A percentile compares a stretch with the other conserved stretches of the same genome.
These are phyloP conservation scores for Pythium sp. DNA, from an alignment of 352 stramenopile species.

Conservation along the genomic window DNA sequence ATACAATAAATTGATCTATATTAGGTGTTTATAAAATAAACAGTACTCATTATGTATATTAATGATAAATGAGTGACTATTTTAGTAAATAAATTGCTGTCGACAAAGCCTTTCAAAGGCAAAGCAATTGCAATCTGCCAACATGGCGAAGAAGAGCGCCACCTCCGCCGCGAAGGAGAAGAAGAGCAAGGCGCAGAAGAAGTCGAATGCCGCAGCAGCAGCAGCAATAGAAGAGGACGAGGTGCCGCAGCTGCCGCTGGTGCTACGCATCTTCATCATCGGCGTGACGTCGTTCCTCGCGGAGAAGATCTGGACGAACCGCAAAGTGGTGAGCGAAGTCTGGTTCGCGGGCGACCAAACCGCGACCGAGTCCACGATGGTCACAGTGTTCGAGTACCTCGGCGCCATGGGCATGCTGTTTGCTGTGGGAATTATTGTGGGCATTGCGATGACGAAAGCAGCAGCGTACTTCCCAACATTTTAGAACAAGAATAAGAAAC, in stretches of 20 bases:
- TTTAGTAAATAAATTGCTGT: neutral
- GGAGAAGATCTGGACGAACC: slow-evolving; percentile 82
- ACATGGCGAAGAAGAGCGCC: slow-evolving; percentile 15
- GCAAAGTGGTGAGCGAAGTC: slow-evolving; percentile 47
- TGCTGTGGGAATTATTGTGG: slow-evolving; percentile 60
- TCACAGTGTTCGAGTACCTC: slow-evolving; percentile 76
- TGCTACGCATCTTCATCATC: slow-evolving; percentile 59
- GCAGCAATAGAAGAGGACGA: slow-evolving; percentile 17
- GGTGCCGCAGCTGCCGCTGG: slow-evolving; percentile 38
- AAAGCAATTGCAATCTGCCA: neutral
- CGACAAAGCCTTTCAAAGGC: neutral
- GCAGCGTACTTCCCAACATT: slow-evolving; percentile 21
- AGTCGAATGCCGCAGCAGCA: slow-evolving; percentile 1
- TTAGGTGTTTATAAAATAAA: neutral
- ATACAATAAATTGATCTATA: neutral
- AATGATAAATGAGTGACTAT: too few relatives aligned
- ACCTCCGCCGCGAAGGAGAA: slow-evolving; percentile 1
- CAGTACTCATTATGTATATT: too few relatives aligned
- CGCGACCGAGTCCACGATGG: slow-evolving; percentile 51
- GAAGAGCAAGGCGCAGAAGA: slow-evolving; percentile 6
- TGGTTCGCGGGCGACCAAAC: slow-evolving; percentile 70
- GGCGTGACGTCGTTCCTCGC: slow-evolving; percentile 66
- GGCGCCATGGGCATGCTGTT: slow-evolving; percentile 79
- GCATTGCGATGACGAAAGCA: slow-evolving; percentile 43
- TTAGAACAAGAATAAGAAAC: neutral